phyloP scores from a whole-genome alignment of 352 stramenopile species.

The Sclerospora graminicola region DNA sequence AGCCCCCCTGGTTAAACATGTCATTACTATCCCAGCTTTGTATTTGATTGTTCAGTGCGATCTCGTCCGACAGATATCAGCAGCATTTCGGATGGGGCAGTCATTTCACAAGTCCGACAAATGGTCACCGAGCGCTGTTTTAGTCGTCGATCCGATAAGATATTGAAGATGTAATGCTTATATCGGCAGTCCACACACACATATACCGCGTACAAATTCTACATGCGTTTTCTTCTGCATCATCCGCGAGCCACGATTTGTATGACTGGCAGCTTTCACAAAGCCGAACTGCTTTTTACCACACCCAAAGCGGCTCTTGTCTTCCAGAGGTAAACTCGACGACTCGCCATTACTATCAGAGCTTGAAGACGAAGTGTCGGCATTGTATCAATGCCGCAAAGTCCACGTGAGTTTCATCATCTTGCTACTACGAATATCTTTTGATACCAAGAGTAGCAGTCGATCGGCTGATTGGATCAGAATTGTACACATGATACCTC shows the following conservation, averaged over 20 bases:
- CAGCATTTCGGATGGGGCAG: conserved; percentile 10
- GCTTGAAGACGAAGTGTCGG: conserved; percentile 5
- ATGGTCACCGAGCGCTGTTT: conserved; percentile 21
- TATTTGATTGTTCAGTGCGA: conserved; percentile 7
- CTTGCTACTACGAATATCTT: conserved; percentile 34
- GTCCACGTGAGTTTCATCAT: conserved; percentile 63
- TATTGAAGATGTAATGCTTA: conserved; percentile 29
- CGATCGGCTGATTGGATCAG: conserved; percentile 25
- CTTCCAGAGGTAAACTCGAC: conserved; percentile 1
- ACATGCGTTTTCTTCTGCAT: conserved; percentile 19
- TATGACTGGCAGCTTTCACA: conserved; percentile 12
- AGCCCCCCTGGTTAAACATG: background rate
- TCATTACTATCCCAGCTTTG: conserved; percentile 6
- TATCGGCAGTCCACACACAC: conserved; percentile 30
- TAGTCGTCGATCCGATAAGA: conserved; percentile 15
- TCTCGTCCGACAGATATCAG: conserved; percentile 14
- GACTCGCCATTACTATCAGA: conserved; percentile 6
- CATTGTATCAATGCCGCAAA: conserved; percentile 16
- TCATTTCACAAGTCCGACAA: conserved; percentile 15
- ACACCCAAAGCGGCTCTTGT: conserved; percentile 15
- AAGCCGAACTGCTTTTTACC: conserved; percentile 20
- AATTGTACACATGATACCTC: no score
- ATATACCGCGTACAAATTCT: conserved; percentile 33
- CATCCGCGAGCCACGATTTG: conserved; percentile 11
- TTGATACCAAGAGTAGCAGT: conserved; percentile 21